Percentiles rank a stretch among this genome's conserved stretches.
Evolutionary conservation across 441 rosid species (phyloP).

Genomic region (Erodium moschatum): DNA sequence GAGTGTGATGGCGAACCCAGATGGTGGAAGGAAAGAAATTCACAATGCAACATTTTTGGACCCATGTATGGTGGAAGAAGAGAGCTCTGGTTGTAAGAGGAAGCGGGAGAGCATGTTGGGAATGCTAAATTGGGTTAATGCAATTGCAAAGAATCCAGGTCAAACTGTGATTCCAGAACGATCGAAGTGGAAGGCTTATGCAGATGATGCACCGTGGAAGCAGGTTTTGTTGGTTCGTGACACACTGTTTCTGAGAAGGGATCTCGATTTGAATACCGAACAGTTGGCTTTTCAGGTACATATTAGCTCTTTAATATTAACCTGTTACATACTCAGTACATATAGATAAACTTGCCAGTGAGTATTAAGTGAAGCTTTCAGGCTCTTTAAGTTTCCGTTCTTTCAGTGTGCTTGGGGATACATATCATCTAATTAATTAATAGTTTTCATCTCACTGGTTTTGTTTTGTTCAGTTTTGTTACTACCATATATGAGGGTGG

Average conservation of each 20-base stretch:
- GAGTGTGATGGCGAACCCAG: conserved; percentile 21
- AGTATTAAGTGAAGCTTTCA: not conserved
- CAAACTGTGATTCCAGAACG: conserved; percentile 42
- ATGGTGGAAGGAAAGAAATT: conserved; percentile 21
- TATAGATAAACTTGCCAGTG: conserved; percentile 1
- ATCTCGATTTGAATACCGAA: conserved; percentile 25
- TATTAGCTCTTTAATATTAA: conserved; percentile 7
- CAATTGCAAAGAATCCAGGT: conserved; percentile 57
- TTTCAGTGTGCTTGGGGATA: not conserved
- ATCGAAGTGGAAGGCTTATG: conserved; percentile 58
- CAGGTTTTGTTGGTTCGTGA: conserved; percentile 59
- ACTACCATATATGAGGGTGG: not conserved
- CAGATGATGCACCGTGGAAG: conserved; percentile 59
- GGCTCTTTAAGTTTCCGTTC: not conserved
- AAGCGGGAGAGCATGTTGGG: conserved; percentile 29
- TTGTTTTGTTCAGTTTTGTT: not conserved
- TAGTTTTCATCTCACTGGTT: not conserved
- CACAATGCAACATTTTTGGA: conserved; percentile 20
- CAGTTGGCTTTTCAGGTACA: conserved; percentile 45
- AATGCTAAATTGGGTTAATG: conserved; percentile 53
- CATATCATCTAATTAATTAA: conserved; percentile 1
- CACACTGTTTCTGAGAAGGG: conserved; percentile 28
- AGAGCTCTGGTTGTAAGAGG: conserved; percentile 32
- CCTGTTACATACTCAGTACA: not conserved
- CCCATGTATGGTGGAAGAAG: conserved; percentile 16